Evolutionary conservation across 2,329 filamentous ascomycete genomes (phyloP).

Genomic region (Kalmusia sp.): DNA sequence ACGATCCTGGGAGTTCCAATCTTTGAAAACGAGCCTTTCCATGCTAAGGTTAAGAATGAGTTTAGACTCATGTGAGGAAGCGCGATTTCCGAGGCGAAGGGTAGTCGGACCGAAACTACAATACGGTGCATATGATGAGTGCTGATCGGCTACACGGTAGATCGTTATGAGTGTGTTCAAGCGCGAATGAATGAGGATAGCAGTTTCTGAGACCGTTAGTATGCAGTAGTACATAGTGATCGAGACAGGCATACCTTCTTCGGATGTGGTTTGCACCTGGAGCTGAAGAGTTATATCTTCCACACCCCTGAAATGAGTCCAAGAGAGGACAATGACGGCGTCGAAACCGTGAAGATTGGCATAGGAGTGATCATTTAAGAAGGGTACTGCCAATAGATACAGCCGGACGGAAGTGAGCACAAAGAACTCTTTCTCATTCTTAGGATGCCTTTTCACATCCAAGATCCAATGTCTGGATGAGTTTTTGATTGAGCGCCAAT

Average conservation of each 20-base stretch:
- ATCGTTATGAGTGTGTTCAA: constrained; percentile 38
- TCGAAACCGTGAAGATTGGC: constrained; percentile 28
- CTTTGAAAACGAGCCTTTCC: constrained; percentile 24
- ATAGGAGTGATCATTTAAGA: constrained; percentile 30
- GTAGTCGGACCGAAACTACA: constrained; percentile 8
- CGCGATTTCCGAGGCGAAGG: constrained; percentile 21
- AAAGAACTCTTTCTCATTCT: constrained; percentile 59
- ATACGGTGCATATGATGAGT: constrained; percentile 1
- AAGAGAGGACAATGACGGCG: constrained; percentile 52
- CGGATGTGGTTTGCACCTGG: constrained; percentile 28
- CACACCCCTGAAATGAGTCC: constrained; percentile 61
- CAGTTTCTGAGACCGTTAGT: constrained; percentile 31
- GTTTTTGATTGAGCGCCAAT: constrained; percentile 8
- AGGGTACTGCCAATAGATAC: constrained; percentile 56
- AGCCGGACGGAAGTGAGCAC: constrained; percentile 65
- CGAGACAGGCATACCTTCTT: constrained; percentile 36
- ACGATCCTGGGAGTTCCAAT: not conserved
- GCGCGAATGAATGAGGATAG: constrained; percentile 42
- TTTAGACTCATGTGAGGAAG: constrained; percentile 1
- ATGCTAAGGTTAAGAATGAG: constrained; percentile 26
- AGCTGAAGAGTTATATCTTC: constrained; percentile 60
- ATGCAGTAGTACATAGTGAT: no score
- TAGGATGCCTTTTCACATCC: constrained; percentile 60
- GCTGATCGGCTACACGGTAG: constrained; percentile 31
- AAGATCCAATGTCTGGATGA: constrained; percentile 60